These are phyloP conservation scores for Suhomyces terraborum DNA, from an alignment of 1,139 yeast species.

Conservation along the genomic window DNA sequence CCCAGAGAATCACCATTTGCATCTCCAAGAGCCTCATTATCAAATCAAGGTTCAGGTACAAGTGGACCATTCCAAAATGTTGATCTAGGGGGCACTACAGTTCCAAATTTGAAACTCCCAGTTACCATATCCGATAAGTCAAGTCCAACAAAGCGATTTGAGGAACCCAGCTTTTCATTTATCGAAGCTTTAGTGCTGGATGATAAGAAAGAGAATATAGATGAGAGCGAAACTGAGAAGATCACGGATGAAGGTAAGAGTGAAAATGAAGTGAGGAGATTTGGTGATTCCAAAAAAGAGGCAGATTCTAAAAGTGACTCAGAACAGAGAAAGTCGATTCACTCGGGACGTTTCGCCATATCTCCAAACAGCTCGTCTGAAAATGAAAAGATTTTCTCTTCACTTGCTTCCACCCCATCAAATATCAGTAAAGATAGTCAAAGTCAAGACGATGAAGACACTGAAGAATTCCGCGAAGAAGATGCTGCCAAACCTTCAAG, in stretches of 20 bases:
- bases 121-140: neutral
- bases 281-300: neutral
- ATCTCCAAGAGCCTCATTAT: conserved; percentile 51
- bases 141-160: conserved; percentile 5
- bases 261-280: neutral
- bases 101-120: conserved; percentile 24
- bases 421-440: conserved; percentile 15
- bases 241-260: neutral
- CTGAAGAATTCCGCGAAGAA: conserved; percentile 3
- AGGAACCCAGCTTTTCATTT: conserved; percentile 1
- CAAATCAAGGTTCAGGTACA: conserved; percentile 27
- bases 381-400: conserved; percentile 6
- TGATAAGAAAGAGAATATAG: neutral
- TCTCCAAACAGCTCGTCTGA: neutral
- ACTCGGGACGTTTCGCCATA: neutral
- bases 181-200: neutral
- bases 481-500: neutral
- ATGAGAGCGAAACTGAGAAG: neutral
- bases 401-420: conserved; percentile 19
- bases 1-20: conserved; percentile 49
- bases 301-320: neutral
- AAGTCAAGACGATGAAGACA: conserved; percentile 15
- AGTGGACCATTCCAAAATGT: conserved; percentile 5
- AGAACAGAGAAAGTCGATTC: neutral
- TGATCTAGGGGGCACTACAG: conserved; percentile 24